A percentile compares a stretch with the other conserved stretches of the same genome.
Evolutionary conservation across 2,329 filamentous ascomycete species (phyloP).

Genomic region (Paraconiothyrium sp.): DNA sequence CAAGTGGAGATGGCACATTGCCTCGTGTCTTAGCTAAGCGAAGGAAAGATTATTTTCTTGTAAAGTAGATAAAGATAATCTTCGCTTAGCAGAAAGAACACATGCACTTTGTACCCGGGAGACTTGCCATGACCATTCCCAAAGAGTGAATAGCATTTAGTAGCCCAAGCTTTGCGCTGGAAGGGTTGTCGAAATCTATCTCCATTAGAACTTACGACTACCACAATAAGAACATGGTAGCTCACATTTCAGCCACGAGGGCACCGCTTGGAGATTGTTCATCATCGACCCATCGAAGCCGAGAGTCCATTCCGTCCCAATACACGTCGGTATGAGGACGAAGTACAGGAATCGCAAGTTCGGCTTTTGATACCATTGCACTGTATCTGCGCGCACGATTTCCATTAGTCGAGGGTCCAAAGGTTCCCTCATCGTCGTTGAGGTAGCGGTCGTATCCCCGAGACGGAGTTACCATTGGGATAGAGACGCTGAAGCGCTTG

Average conservation of each 20-base stretch:
- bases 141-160: constrained; percentile 10
- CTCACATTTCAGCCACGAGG: constrained; percentile 1
- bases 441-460: too few relatives aligned
- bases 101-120: too few relatives aligned
- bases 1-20: too few relatives aligned
- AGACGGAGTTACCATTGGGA: not conserved
- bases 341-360: constrained; percentile 4
- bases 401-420: not conserved
- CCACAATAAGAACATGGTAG: not conserved
- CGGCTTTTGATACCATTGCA: not conserved
- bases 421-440: not conserved
- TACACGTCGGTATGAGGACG: not conserved
- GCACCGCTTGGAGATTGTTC: constrained; percentile 5
- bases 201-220: not conserved
- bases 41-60: too few relatives aligned
- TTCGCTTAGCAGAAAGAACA: too few relatives aligned
- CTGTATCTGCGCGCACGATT: not conserved
- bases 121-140: constrained; percentile 1
- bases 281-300: constrained; percentile 9
- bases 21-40: too few relatives aligned
- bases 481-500: not conserved
- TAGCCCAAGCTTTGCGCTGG: not conserved
- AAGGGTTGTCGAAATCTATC: constrained; percentile 5
- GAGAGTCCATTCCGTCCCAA: not conserved
- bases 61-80: too few relatives aligned